Base-by-base conservation (phyloP, 2,329 filamentous ascomycete species). In the Aspergillus ustus region DNA sequence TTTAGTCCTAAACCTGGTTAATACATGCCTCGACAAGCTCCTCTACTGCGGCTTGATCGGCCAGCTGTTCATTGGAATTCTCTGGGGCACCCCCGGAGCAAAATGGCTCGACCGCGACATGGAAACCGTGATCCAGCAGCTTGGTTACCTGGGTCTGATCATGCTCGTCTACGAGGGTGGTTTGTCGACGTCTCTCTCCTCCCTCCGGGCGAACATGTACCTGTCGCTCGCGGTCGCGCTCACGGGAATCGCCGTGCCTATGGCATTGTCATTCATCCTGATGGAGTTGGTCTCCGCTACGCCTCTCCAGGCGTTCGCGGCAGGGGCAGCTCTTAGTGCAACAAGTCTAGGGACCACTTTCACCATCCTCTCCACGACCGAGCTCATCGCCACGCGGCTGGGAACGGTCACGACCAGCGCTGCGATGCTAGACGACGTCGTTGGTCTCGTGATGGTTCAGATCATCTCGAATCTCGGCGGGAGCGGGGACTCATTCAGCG, bases 361-460 rank as follows among this genome's bases (percentile, higher is more conserved):
- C 65, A 84, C 86, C 0, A 82, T 90, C 3, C 75, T 90, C 0
- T 85, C 83, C 0, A 89, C 91, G 8, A 87, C 86, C 2, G 81
- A 81, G 2, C 73, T 89, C 11, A 78, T 77, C n/a, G 72, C 78
- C 2, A 87, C 83, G 8, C 77, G 85, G 2, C 72, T 89, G 0
- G 91, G 78, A 60, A 87, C 77, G 8, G 85, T 95, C 0, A 81
- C 93, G 0, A 85, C 86, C 2, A 88, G 85, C 61, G 91, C 90
- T 1, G 91, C 91, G 0, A 91, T 95, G 85, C 85, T 95, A 77
- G 91, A 95, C 71, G 91, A 95, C 75, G 88, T 94, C 0, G 84
- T 91, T 1, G 91, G 90, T 0, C 78, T 94, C 9, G 85, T 93
- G 7, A 90, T 94, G 85, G 89, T 92, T 0, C 86, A 95, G 66